Conservation (phyloP, 1,284 basidiomycete species). For the Cystobasidium pallidum region DNA sequence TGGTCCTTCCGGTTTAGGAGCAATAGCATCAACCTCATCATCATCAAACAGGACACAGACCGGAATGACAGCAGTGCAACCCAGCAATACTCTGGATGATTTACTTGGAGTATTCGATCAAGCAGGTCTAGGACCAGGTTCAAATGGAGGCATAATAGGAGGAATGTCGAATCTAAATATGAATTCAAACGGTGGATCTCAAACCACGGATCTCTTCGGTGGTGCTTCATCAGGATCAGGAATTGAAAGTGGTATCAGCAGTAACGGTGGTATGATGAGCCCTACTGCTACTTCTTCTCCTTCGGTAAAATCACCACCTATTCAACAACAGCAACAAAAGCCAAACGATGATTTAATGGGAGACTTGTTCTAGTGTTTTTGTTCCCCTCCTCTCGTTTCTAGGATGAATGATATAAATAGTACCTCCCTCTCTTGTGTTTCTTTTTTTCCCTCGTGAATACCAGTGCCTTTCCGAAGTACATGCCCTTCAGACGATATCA, state of each 20-base stretch:
- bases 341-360: conserved; percentile 42
- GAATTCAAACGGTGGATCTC: conserved; percentile 3
- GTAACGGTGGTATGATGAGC: conserved; percentile 17
- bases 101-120: conserved; percentile 52
- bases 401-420: too few relatives aligned
- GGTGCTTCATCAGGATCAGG: not conserved
- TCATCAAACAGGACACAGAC: conserved; percentile 46
- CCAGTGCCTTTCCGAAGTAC: too few relatives aligned
- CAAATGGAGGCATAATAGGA: conserved; percentile 16
- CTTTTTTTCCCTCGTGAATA: too few relatives aligned
- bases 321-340: conserved; percentile 13
- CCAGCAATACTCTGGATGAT: conserved; percentile 79
- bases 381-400: too few relatives aligned
- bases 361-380: conserved; percentile 27
- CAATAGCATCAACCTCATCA: not conserved
- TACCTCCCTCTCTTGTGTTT: not conserved
- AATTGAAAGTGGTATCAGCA: too few relatives aligned
- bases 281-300: too few relatives aligned
- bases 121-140: conserved; percentile 38
- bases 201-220: not conserved
- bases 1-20: too few relatives aligned
- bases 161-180: conserved; percentile 13
- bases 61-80: conserved; percentile 47
- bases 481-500: too few relatives aligned
- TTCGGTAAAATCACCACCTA: conserved; percentile 14